Evolutionary conservation across 495 filamentous ascomycete genomes (phyloP), one percentile per base, ranked within the genome.

Genomic region (Penicillium fimorum): DNA sequence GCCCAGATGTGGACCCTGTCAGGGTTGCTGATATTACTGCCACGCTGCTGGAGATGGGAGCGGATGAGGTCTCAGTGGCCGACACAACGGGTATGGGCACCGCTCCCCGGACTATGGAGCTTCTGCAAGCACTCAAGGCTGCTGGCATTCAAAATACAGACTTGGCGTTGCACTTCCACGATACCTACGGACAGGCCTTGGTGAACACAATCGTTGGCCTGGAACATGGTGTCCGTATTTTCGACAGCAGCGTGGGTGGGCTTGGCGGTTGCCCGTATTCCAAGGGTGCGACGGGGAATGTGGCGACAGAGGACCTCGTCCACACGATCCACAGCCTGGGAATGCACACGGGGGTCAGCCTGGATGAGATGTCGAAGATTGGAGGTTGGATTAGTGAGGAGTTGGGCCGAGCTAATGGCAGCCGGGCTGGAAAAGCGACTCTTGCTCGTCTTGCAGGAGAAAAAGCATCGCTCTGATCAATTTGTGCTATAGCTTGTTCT

Each of bases 31-130:
- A 90, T 43, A 89, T 97, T 8, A 90, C 92, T 0, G 85, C 88
- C 0, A 81, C 79, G 17, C 73, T 97, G 30, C 81, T 98, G 8
- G 91, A 96, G 66, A 96, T 96, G 90, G 94, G 94, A 18, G 93
- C 89, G 4, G 92, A 97, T 64, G 91, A 97, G 73, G 92, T 98
- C 40, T 88, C 88, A 8, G 83, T 98, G 5, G 94, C 91, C 0
- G 94, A 98, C 64, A 98, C 94, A 1, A 97, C 94, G 1, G 94
- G 94, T 8, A 96, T 96, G 89, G 94, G 95, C 6, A 97, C 94
- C 0, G 90, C 87, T 20, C 90, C 91, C 1, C 79, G 87, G 22
- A 94, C 89, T 0, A 77, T 82, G 62, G 82, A 85, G 64, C 78
- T 95, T 40, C 71, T 95, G 54, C 76, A 79, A 51, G 84, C 89